Evolutionary conservation across 83 land plant species (phyloP), one percentile per base, ranked within the genome.

Genomic region (Diphasiastrum complanatum): DNA sequence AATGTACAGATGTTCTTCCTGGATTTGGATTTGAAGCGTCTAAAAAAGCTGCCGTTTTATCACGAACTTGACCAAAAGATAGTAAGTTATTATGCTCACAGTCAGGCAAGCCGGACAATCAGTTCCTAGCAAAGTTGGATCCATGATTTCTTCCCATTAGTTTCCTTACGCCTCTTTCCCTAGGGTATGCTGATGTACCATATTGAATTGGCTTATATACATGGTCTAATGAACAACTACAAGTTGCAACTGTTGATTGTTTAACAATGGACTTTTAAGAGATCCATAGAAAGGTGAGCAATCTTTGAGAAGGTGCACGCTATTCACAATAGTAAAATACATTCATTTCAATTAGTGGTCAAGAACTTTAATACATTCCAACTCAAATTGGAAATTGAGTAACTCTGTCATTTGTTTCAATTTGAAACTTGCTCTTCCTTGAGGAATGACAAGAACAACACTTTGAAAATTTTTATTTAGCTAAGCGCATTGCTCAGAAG

Each of bases 31-130:
- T 57, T 81, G 75, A 84, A 81, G 54, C 85, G 73, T 16, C 34
- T 84, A 67, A 46, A 78, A 31, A 84, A 78, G 58, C 81, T 81
- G 82, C 75, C 64, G 3, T 57, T 81, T 40, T 81, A 84, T 47
- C 81, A 78, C 35, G 36, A 73, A n/a, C 46, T 84, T 24, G 88
- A 84, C 47, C 82, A 81, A 76, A 54, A 81, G 59, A 84, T 84
- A 63, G 83, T 76, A 16, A 71, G 56, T 51, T 55, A 24, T 30
- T 83, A 80, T 58, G 35, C 58, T 47, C 23, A 1, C 14, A 51
- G 48, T 65, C 48, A 45, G 33, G 34, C 59, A 33, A 35, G 5
- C 29, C 34, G 16, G 28, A 48, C 35, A 51, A 59, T 45, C n/a
- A 22, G 34, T 54, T 54, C 29, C 33, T 38, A 2, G 28, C 47